Evolutionary conservation across 106 monocot genomes (phyloP), one percentile per base, ranked within the genome.

Genomic region (Xerophyta viscosa): DNA sequence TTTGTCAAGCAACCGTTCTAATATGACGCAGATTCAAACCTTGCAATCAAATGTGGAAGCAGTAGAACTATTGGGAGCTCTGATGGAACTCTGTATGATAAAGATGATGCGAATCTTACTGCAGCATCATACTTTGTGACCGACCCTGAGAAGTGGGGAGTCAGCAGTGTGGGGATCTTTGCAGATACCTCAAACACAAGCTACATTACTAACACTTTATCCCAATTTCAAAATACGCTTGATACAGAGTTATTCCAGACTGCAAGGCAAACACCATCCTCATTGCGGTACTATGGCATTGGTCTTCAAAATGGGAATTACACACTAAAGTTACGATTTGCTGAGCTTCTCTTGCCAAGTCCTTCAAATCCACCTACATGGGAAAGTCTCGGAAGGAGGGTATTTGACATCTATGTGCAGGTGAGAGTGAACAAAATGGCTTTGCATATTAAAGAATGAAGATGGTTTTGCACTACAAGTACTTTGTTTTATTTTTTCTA

Each of bases 261-360:
- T 39, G 62, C 78, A 64, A 66, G 94, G 53, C 62, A 78, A 26
- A 78, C 88, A 37, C 75, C 88, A 17, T 94, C 94, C 29, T 88
- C 94, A 48, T 61, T 94, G 42, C 74, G 94, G 75, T 94, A 94
- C 50, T 94, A 84, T 56, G 94, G 88, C 8, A 24, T 94, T 39
- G 88, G 88, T 4, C 88, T 94, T 64, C 53, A 94, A 67, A 94
- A 88, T 76, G 94, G 94, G 39, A 84, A 88, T 54, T 96, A 96
- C 39, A 71, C 66, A 7, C 22, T 96, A 49, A 76, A 49, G 10
- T 61, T 96, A 6, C 70, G 76, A 25, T 96, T 82, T 65, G 52
- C 84, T 14, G 94, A 96, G 50, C 73, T 56, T 45, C 50, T 7
- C 8, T 53, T 56, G n/a, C 33, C 57, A 2, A n/a, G n/a, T n/a